Evolutionary conservation across 345 rosid species (phyloP), one percentile per base, ranked within the genome.

Genomic region (Kandelia obovata): DNA sequence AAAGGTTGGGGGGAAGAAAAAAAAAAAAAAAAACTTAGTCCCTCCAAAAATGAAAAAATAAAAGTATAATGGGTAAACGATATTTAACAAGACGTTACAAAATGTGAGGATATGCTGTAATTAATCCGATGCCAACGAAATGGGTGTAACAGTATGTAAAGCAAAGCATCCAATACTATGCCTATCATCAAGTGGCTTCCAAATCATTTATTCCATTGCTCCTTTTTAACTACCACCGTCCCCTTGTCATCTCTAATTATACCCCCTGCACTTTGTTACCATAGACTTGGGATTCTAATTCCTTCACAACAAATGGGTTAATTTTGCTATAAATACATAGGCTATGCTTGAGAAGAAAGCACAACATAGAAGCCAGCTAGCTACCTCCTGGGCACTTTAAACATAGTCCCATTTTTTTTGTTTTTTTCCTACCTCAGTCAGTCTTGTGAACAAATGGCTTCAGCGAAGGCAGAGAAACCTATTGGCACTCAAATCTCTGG

Each of bases 391-490:
- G 23, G 9, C 16, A 56, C 25, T 7, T 53, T 23, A 10, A 56
- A 56, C 9, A 43, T 3, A 9, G 49, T 43, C 49, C 30, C 30
- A 2, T 3, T 3, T 28, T 28, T 28, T 13, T 13, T 0, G 2
- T 0, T 39, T 10, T 39, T 15, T 43, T 43, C 19, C 19, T 13
- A 43, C 16, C 13, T 10, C 3, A 23, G 57, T 56, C 6, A n/a
- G 35, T 21, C 3, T 39, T 52, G 30, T 53, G 8, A 31, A 56
- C 5, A 28, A 70, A 80, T 77, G 84, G 76, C 84, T 30, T 77
- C 81, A 39, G 0, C 68, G 75, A 84, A 84, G 71, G 78, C 77
- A 30, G 80, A 81, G 70, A 84, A 77, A 79, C 69, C 83, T 34
- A 76, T 66, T 19, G 88, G 88, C 57, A 71, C 82, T 55, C 82